Evolutionary conservation across 148 eudicot species (phyloP).

Genomic region (Vaccinium corymbosum): DNA sequence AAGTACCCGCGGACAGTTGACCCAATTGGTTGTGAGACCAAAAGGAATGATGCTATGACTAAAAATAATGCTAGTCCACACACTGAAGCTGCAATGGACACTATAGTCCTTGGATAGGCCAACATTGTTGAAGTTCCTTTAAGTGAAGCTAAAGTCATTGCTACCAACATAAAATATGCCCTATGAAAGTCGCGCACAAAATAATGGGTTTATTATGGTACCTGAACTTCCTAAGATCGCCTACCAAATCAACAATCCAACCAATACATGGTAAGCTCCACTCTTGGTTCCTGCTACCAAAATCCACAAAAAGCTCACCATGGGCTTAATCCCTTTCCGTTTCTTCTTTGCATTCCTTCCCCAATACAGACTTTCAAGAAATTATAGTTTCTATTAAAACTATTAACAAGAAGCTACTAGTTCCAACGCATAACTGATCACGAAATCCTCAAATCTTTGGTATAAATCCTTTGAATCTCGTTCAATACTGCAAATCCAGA

Average conservation of each 20-base stretch:
- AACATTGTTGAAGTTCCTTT: conserved; percentile 36
- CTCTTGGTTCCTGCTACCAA: not conserved
- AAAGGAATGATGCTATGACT: conserved; percentile 57
- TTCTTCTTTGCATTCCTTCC: conserved; percentile 3
- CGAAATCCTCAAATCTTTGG: not conserved
- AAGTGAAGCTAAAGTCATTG: conserved; percentile 33
- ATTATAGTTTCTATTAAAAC: not conserved
- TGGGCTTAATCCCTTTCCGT: not conserved
- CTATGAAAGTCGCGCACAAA: not conserved
- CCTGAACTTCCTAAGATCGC: conserved; percentile 3
- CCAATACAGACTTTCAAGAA: not conserved
- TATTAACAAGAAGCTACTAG: conserved; percentile 4
- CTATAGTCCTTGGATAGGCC: conserved; percentile 61
- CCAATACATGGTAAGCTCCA: not conserved
- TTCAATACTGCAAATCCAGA: not conserved
- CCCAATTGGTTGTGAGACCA: conserved; percentile 71
- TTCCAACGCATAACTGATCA: not conserved
- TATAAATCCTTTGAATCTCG: not conserved
- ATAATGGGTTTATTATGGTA: not conserved
- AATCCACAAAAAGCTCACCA: not conserved
- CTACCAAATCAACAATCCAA: not conserved
- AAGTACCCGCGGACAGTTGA: conserved; percentile 57
- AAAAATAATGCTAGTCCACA: conserved; percentile 70
- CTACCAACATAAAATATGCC: conserved; percentile 10
- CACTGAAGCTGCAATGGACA: conserved; percentile 49